Evolutionary conservation across 106 monocot genomes (phyloP), one percentile per base, ranked within the genome.

Genomic region (Agapanthus africanus): DNA sequence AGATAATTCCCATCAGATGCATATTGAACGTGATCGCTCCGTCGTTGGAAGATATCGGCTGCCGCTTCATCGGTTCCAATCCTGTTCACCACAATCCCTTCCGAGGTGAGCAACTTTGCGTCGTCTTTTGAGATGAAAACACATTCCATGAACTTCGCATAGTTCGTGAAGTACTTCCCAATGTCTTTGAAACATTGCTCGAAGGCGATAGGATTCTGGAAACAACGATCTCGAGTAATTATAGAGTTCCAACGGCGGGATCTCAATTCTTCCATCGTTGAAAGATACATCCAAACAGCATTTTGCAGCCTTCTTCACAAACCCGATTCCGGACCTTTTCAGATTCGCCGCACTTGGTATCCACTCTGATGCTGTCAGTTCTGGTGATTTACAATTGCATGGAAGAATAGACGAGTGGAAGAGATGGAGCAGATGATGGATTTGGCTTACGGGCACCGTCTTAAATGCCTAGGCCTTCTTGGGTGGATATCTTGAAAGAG

Each of bases 201-300:
- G 32, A 49, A 68, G 6, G 33, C 19, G 18, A 68, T 49, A 10
- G 50, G 50, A 32, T 68, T 68, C 7, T 16, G 5, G n/a, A 18
- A 68, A 32, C 9, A 68, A 30, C 18, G 18, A n/a, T 16, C 23
- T 34, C 1, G 49, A 47, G 49, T 28, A 68, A 33, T 49, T 33
- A 10, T 50, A 35, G 28, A 68, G 4, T 9, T 50, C 49, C 33
- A 68, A 50, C 0, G 32, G 49, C 11, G 69, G 69, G 2, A 69
- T 51, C 19, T 69, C 51, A 33, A 69, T 32, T 33, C n/a, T 33
- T 18, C 69, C 69, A 46, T 49, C n/a, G 0, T 35, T 19, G 22
- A 69, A 69, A 16, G 69, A 14, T 22, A 69, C 35, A 40, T 69
- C 69, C 69, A 50, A 49, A 6, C 25, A 18, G 69, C 69, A 41